Evolutionary conservation across 495 filamentous ascomycete species (phyloP).

Genomic region (Xeromyces bisporus): DNA sequence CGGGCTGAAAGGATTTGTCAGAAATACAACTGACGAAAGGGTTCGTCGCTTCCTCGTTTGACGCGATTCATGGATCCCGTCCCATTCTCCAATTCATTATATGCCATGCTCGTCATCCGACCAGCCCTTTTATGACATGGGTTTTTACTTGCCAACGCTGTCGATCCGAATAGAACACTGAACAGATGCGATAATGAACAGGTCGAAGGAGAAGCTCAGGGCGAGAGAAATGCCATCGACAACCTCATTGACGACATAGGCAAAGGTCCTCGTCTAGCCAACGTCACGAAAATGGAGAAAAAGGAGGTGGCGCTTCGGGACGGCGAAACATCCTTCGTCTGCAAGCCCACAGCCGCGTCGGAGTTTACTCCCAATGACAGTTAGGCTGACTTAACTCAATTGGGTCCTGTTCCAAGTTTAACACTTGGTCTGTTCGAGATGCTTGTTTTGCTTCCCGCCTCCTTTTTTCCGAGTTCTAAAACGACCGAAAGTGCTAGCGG

Average conservation of each 20-base stretch:
- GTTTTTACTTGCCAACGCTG: too few relatives aligned
- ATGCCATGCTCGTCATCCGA: too few relatives aligned
- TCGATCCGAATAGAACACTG: too few relatives aligned
- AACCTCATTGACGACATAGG: slow-evolving; percentile 61
- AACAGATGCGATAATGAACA: too few relatives aligned
- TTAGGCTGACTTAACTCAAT: not conserved
- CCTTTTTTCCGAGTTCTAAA: too few relatives aligned
- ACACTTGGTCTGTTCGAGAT: too few relatives aligned
- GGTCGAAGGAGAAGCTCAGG: slow-evolving; percentile 89
- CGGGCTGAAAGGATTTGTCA: slow-evolving; percentile 60
- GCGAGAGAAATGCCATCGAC: slow-evolving; percentile 41
- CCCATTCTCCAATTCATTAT: too few relatives aligned
- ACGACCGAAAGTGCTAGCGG: too few relatives aligned
- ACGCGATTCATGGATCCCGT: not conserved
- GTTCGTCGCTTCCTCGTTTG: slow-evolving; percentile 18
- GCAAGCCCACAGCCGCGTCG: slow-evolving; percentile 23
- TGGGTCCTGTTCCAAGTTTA: too few relatives aligned
- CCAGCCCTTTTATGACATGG: too few relatives aligned
- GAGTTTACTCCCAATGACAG: slow-evolving; percentile 6
- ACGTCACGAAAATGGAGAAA: slow-evolving; percentile 58
- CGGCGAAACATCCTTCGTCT: slow-evolving; percentile 46
- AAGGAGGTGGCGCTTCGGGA: slow-evolving; percentile 41
- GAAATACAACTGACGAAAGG: slow-evolving; percentile 57
- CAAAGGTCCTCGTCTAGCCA: slow-evolving; percentile 48
- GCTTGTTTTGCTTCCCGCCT: too few relatives aligned